Evolutionary conservation across 257 asterid species (phyloP).

Genomic region (Henckelia pumila): DNA sequence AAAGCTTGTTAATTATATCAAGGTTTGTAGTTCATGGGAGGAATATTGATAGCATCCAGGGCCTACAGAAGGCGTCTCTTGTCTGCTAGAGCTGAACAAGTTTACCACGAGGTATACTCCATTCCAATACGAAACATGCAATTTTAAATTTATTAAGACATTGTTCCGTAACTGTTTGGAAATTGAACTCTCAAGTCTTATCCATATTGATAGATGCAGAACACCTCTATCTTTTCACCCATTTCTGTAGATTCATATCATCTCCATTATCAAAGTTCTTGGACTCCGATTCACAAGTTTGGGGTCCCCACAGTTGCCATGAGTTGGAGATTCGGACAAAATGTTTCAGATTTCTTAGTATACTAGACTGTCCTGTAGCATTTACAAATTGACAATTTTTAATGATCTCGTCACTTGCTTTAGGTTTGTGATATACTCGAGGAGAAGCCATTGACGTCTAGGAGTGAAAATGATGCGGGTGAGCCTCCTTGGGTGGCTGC

Average conservation of each 20-base stretch:
- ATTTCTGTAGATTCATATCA: background rate
- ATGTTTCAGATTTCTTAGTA: slow-evolving; percentile 3
- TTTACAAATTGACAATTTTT: slow-evolving; percentile 4
- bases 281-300: background rate
- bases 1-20: slow-evolving; percentile 53
- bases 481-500: slow-evolving; percentile 75
- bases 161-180: background rate
- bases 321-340: slow-evolving; percentile 6
- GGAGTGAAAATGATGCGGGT: slow-evolving; percentile 45
- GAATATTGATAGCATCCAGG: slow-evolving; percentile 48
- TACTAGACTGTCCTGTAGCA: background rate
- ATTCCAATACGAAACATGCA: slow-evolving; percentile 11
- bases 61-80: slow-evolving; percentile 45
- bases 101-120: slow-evolving; percentile 64
- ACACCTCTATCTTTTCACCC: slow-evolving; percentile 8
- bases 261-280: background rate
- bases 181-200: slow-evolving; percentile 8
- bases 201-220: slow-evolving; percentile 3
- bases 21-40: slow-evolving; percentile 76
- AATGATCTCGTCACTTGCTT: slow-evolving; percentile 27
- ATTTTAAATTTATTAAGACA: slow-evolving; percentile 12
- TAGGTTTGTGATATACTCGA: slow-evolving; percentile 88
- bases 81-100: slow-evolving; percentile 70
- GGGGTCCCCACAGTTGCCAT: background rate
- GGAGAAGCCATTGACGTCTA: slow-evolving; percentile 65